phyloP scores from a whole-genome alignment of 2,329 filamentous ascomycete genomes.

The Apiospora pterosperma region DNA sequence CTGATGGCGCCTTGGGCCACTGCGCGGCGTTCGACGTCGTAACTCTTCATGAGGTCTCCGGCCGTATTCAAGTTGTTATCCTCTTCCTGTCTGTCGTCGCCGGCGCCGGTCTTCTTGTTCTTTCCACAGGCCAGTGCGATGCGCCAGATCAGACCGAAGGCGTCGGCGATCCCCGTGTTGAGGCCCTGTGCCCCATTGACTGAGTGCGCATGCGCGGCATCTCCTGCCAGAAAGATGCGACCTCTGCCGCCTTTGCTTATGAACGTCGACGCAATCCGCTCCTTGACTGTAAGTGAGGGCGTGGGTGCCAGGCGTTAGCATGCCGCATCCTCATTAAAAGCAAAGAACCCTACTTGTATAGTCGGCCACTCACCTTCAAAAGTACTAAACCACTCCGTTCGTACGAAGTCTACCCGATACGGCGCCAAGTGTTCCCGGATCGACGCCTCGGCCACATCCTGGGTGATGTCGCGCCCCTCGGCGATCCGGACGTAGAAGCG shows the following conservation, averaged over 20 bases:
- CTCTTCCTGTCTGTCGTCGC: conserved; percentile 7
- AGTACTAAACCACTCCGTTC: conserved; percentile 47
- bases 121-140: conserved; percentile 30
- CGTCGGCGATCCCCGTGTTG: conserved; percentile 56
- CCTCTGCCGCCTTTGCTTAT: conserved; percentile 36
- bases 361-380: conserved; percentile 36
- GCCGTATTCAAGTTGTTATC: conserved; percentile 16
- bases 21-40: conserved; percentile 39
- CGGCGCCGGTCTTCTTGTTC: conserved; percentile 15
- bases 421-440: conserved; percentile 42
- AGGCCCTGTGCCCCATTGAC: conserved; percentile 56
- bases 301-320: not conserved
- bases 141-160: conserved; percentile 54
- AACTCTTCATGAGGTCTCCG: conserved; percentile 35
- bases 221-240: conserved; percentile 50
- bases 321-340: too few species aligned
- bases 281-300: conserved; percentile 32
- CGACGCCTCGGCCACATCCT: conserved; percentile 35
- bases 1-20: conserved; percentile 45
- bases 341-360: not conserved
- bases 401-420: conserved; percentile 36
- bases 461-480: conserved; percentile 37
- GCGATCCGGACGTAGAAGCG: conserved; percentile 42
- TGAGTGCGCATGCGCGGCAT: conserved; percentile 54
- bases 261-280: conserved; percentile 35